A percentile compares a stretch with the other conserved stretches of the same genome.
Conservation (phyloP, 768 basidiomycete genomes). For the Cystobasidium tubakii region DNA sequence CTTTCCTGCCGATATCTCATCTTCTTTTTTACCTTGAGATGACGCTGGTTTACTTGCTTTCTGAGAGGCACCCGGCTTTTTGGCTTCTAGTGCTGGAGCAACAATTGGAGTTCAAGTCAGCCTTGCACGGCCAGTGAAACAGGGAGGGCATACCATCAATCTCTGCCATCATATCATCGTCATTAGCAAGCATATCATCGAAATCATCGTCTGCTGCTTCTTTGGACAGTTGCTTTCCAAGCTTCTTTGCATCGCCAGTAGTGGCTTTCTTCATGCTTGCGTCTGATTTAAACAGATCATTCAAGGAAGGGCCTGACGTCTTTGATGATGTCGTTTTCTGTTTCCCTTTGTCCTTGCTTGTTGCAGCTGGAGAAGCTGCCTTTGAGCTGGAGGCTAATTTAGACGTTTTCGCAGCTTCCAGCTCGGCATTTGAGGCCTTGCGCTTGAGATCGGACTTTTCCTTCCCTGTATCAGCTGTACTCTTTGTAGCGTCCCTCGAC, state of each 20-base stretch:
- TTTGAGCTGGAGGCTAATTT: not conserved
- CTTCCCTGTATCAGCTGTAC: not conserved
- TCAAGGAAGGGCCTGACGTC: not conserved
- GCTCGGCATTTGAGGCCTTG: constrained; percentile 15
- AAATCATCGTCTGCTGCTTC: constrained; percentile 7
- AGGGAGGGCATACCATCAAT: constrained; percentile 22
- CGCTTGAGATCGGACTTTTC: constrained; percentile 31
- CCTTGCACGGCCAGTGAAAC: not conserved
- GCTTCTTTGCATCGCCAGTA: not conserved
- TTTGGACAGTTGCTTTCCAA: not conserved
- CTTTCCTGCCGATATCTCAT: not conserved
- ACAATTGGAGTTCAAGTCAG: not conserved
- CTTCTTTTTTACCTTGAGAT: not conserved
- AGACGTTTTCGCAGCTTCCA: not conserved
- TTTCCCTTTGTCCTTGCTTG: constrained; percentile 10
- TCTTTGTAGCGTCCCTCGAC: not conserved
- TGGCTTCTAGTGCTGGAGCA: not conserved
- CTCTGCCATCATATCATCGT: constrained; percentile 35
- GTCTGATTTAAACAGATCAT: constrained; percentile 11
- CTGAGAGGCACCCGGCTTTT: not conserved
- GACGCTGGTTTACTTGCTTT: not conserved
- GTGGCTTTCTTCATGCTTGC: not conserved
- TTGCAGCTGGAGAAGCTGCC: not conserved
- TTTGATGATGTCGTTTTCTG: not conserved
- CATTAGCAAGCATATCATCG: constrained; percentile 26